Base-by-base conservation (phyloP, 768 basidiomycete species). In the Fomitopsis pulvina region DNA sequence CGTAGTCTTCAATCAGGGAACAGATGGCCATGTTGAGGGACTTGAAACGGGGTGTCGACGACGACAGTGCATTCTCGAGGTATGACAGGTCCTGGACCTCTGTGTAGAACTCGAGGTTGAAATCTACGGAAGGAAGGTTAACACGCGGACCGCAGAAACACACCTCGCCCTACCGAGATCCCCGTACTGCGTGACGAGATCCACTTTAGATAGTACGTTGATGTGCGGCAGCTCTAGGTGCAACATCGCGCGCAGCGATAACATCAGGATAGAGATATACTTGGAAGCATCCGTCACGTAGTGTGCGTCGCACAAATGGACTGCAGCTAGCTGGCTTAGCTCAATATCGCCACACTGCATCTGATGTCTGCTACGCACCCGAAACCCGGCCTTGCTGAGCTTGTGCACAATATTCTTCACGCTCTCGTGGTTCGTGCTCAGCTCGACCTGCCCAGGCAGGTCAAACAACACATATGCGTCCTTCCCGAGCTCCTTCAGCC, bases 221-320 rank as follows among this genome's bases (percentile, higher is more conserved):
- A 99, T 75, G 63, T 98, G 96, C 0, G 96, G 96, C n/a, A 98
- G 77, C 61, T 96, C 96, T 48, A 99, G 77, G 61, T 97, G 94
- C n/a, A 99, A 75, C 96, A 98, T 98, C 14, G 95, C 90, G 43
- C 96, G 79, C 24, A 99, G 75, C 10, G 94, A 91, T 11, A 97
- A 80, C 29, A 99, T 77, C 38, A 97, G 76, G 30, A 97, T 81
- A 11, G 93, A 92, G 52, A 98, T 77, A 67, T 94, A 99, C 71
- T 97, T 97, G 2, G 91, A 77, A 2, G 94, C 86, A 62, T 98
- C 94, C 41, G 94, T 95, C 59, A 98, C 87, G 65, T 97, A 94
- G 68, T 95, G 92, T 0, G 96, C 90, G 69, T 99, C 95, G 66
- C 92, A 96, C 1, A 99, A 75, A 66, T 98, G 92, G 7, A 98